Evolutionary conservation across 768 basidiomycete species (phyloP), one percentile per base, ranked within the genome.

Genomic region (Amanita pseudoporphyria): DNA sequence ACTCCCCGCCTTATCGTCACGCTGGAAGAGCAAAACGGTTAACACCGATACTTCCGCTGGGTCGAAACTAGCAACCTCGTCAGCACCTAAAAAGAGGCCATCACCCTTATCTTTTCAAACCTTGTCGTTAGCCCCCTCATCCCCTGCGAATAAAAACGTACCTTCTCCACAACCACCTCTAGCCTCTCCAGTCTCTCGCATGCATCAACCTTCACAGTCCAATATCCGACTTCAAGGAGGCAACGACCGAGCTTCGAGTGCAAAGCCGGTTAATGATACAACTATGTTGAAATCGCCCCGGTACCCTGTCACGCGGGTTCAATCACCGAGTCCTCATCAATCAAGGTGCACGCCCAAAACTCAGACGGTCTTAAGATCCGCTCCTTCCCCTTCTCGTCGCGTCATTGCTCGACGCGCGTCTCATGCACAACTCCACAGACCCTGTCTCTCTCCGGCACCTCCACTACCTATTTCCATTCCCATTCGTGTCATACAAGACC

Each of bases 101-200:
- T 66, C 64, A 0, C 62, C 64, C 1, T 57, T 64, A 13, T 62
- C 62, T 13, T 53, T 64, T 26, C 62, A 58, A 37, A 56, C 59
- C 9, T 56, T 56, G 30, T 45, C 47, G 5, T 55, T 59, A 3
- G 49, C 56, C 14, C 40, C 51, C 13, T 50, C 54, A 12, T 58
- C 56, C 10, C 51, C 58, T 3, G 48, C 45, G 22, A 41, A 28
- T 21, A 52, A n/a, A 48, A 18, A 16, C 45, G 31, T 52, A 37
- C 18, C 49, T 32, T 32, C 40, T 31, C 38, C 53, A 19, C 50
- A 45, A 10, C 41, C 45, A 7, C 38, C 33, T 28, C 18, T 13
- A 1, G 31, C 19, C 7, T n/a, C 38, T 12, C 41, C 41, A 5
- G 30, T 42, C 18, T 35, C 31, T 1, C 31, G 16, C 19, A 3